Percentiles rank a stretch among this genome's conserved stretches.
phyloP scores from a whole-genome alignment of 805 yeast species.

The Novakomyces olei region DNA sequence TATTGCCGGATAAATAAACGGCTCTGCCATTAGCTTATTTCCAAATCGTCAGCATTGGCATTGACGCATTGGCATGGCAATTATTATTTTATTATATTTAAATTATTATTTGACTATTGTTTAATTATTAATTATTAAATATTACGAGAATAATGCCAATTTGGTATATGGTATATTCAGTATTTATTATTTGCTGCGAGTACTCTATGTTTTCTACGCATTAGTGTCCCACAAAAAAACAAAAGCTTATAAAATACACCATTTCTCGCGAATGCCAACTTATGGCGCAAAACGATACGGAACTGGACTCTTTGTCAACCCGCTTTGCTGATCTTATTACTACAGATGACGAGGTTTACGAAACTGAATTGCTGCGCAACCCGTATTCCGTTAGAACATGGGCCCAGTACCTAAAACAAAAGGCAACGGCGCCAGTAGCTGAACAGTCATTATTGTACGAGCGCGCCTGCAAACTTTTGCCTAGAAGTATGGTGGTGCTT shows the following conservation, averaged over 20 bases:
- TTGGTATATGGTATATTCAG: too few species aligned
- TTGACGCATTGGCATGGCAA: too few species aligned
- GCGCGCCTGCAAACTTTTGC: conserved; percentile 26
- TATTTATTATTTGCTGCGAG: too few species aligned
- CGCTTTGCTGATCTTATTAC: neutral
- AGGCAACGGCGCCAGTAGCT: conserved; percentile 11
- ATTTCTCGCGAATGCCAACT: neutral
- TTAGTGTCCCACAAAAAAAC: neutral
- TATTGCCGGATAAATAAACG: too few species aligned
- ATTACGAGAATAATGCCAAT: too few species aligned
- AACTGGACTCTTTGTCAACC: neutral
- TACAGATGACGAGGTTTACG: conserved; percentile 17
- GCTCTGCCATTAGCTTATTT: too few species aligned
- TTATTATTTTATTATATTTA: too few species aligned
- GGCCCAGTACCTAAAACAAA: conserved; percentile 20
- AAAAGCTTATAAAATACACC: neutral
- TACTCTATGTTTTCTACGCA: neutral
- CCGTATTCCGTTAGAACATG: conserved; percentile 19
- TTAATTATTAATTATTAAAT: too few species aligned
- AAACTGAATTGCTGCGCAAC: conserved; percentile 22
- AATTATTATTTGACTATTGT: too few species aligned
- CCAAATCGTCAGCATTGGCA: too few species aligned
- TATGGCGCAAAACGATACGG: neutral
- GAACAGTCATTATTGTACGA: conserved; percentile 23
- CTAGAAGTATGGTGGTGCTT: too few species aligned